Base-by-base conservation (phyloP, 345 rosid genomes). In the Gossypium raimondii region DNA sequence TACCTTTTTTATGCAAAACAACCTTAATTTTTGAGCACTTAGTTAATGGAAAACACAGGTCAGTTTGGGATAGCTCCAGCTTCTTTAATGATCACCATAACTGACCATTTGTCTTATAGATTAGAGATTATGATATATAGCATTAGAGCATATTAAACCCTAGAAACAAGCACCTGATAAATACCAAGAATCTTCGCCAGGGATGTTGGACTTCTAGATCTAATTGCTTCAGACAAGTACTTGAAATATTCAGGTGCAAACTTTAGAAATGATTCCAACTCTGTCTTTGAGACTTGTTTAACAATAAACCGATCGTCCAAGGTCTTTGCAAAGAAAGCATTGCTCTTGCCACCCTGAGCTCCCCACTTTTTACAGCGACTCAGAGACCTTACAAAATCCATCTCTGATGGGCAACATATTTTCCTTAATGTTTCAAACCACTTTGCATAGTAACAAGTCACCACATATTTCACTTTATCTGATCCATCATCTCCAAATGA, bases 351-450 rank as follows among this genome's bases (percentile, higher is more conserved):
- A 72, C 99, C 99, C 75, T 92, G 95, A 64, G 99, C 98, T 70
- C 98, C 92, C 99, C 98, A 93, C 80, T 96, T 96, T 82, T 88
- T 96, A 86, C 98, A 96, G 66, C 97, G 93, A 79, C 99, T 93
- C 72, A 96, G 95, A 72, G 99, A 96, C 86, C 97, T 85, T 76
- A 93, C 75, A 68, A 61, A 96, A 81, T 96, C 98, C 68, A 86
- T 83, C 83, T 93, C 98, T 47, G 97, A 90, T 67, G 98, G 93
- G 80, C 97, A 86, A 77, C 98, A 96, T 61, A 85, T 86, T 80
- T 82, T 84, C 80, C 98, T 88, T 47, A 96, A 81, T 45, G 93
- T 90, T 84, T 96, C 98, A 78, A 93, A 96, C 72, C 92, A 82
- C 78, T 85, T 87, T 11, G 97, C 98, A 79, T 77, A 92, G 81